Evolutionary conservation across 1,284 basidiomycete genomes (phyloP).

Genomic region (Austroboletus novae-zelandiae): DNA sequence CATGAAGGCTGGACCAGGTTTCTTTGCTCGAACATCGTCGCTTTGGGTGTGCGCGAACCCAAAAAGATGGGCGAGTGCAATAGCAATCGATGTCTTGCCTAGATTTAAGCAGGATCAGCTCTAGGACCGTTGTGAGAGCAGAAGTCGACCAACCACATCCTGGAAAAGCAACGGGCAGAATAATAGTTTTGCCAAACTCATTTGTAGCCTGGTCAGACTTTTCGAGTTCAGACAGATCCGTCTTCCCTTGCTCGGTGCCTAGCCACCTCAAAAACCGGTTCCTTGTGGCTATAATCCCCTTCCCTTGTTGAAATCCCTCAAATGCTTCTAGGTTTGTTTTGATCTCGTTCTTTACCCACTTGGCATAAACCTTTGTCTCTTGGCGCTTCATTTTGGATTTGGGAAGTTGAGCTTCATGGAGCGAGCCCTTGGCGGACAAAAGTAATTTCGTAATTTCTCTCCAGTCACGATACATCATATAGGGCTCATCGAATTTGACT

Average conservation of each 20-base stretch:
- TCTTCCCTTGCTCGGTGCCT: conserved; percentile 46
- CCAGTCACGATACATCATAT: conserved; percentile 66
- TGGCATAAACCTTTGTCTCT: conserved; percentile 66
- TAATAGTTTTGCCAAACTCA: conserved; percentile 74
- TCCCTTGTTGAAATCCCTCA: conserved; percentile 62
- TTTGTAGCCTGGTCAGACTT: conserved; percentile 22
- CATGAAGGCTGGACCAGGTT: conserved; percentile 74
- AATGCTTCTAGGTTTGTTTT: conserved; percentile 62
- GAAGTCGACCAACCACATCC: conserved; percentile 71
- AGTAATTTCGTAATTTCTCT: conserved; percentile 87
- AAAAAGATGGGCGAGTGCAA: conserved; percentile 80
- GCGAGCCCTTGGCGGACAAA: conserved; percentile 41
- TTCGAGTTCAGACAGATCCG: conserved; percentile 28
- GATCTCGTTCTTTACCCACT: conserved; percentile 75
- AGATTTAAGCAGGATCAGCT: conserved; percentile 1
- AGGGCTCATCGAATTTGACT: conserved; percentile 63
- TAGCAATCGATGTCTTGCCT: conserved; percentile 88
- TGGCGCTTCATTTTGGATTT: conserved; percentile 61
- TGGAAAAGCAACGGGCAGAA: conserved; percentile 89
- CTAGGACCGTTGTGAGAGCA: not conserved
- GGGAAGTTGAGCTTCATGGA: conserved; percentile 41
- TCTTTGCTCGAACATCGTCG: conserved; percentile 86
- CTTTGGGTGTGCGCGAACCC: conserved; percentile 88
- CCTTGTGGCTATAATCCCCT: conserved; percentile 83
- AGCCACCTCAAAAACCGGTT: conserved; percentile 79